Evolutionary conservation across 768 basidiomycete genomes (phyloP), one percentile per base, ranked within the genome.

Genomic region (Russula lepida): DNA sequence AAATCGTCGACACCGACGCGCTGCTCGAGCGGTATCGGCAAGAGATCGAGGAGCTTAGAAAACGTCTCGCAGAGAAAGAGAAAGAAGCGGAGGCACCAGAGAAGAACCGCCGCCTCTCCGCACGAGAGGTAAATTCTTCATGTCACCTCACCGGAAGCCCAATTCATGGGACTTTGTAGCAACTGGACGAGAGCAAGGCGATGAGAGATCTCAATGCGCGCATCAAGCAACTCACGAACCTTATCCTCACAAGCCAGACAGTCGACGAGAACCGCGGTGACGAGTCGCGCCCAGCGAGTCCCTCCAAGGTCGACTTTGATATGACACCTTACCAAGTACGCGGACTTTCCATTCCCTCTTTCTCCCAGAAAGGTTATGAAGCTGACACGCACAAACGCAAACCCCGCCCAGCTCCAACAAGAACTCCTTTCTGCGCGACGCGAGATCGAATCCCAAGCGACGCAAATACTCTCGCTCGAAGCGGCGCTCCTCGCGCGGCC

Each of bases 11-110:
- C 67, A 93, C 92, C 0, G 91, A 94, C 62, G 95, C 93, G 0
- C 79, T 97, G 43, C 89, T 99, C 64, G 92, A 95, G 75, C 82
- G 92, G 54, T 98, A 98, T 71, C 83, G 91, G 66, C 90, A 89
- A 68, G 93, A 98, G 74, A 95, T 99, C 57, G 94, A 95, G 52
- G 88, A 89, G 44, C 83, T 99, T 56, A 89, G 86, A 76, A 75
- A 71, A 2, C 81, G 91, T 44, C 77, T 95, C 44, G 74, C 78
- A 15, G 88, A 89, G 64, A 77, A 84, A 41, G 87, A 89, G 70
- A 80, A 60, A 23, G 63, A 61, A 3, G 66, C 82, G 9, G 86
- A 86, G 54, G 84, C 82, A 15, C 78, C 77, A 19, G 71, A 68
- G 46, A 72, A 73, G 65, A 70, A 68, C n/a, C 72, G 78, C 47